These are phyloP conservation scores for Pseudogymnoascus sp. DNA, from an alignment of 2,329 filamentous ascomycete species.

Conservation along the genomic window DNA sequence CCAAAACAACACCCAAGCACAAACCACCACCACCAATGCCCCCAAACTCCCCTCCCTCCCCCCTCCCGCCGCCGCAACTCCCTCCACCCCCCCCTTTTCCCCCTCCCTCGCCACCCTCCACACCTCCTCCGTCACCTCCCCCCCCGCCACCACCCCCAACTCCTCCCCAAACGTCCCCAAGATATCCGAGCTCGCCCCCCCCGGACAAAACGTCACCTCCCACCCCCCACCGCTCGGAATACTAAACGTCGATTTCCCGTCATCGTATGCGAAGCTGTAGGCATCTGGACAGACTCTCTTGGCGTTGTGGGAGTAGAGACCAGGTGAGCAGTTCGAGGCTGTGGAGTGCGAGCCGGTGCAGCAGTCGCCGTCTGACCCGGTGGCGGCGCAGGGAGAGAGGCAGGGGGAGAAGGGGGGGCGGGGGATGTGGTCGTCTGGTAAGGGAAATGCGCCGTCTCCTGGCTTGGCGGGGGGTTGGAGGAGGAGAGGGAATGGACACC, in stretches of 20 bases:
- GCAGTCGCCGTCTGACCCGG: slow-evolving; percentile 60
- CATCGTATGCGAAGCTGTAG: slow-evolving; percentile 67
- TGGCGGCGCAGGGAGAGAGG: slow-evolving; percentile 66
- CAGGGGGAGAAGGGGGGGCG: slow-evolving; percentile 70
- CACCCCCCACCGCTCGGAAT: slow-evolving; percentile 64
- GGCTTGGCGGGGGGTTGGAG: slow-evolving; percentile 59
- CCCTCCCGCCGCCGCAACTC: background rate
- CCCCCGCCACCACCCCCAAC: slow-evolving; percentile 37
- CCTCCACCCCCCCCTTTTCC: background rate
- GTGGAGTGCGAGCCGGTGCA: slow-evolving; percentile 63
- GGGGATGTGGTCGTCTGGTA: slow-evolving; percentile 66
- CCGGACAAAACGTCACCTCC: slow-evolving; percentile 70
- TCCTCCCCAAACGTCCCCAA: slow-evolving; percentile 42
- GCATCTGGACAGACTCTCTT: slow-evolving; percentile 77
- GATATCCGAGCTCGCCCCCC: slow-evolving; percentile 52
- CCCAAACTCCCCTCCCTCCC: slow-evolving; percentile 5
- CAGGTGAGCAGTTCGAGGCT: slow-evolving; percentile 55
- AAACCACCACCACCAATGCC: background rate
- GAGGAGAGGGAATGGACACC: slow-evolving; percentile 78
- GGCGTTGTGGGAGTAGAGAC: slow-evolving; percentile 58
- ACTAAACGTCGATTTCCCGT: slow-evolving; percentile 52
- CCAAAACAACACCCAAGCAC: slow-evolving; percentile 5
- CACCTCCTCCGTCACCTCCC: slow-evolving; percentile 30
- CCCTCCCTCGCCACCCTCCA: slow-evolving; percentile 11
- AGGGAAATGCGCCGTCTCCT: slow-evolving; percentile 69